A percentile compares a stretch with the other conserved stretches of the same genome.
These are phyloP conservation scores for Nicotiana tabacum DNA, from an alignment of 257 asterid genomes.

Conservation along the genomic window DNA sequence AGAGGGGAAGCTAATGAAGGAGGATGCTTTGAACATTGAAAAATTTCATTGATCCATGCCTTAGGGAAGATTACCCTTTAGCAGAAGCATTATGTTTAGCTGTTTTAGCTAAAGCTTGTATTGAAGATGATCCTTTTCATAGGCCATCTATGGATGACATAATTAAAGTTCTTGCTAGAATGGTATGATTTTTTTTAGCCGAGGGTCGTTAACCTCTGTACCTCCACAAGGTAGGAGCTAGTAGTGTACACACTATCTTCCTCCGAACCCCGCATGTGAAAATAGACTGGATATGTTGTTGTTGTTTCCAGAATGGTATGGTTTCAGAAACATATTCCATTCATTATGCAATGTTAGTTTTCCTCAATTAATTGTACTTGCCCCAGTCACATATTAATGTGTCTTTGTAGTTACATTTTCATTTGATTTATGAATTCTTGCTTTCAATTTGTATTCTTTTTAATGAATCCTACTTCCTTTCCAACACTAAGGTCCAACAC, in stretches of 20 bases:
- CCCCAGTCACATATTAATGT: not conserved
- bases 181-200: conserved; percentile 32
- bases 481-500: no score
- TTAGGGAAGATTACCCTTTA: conserved; percentile 64
- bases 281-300: no score
- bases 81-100: conserved; percentile 73
- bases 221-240: no score
- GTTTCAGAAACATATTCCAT: not conserved
- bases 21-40: conserved; percentile 68
- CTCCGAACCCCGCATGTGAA: accelerated
- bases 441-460: no score
- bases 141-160: conserved; percentile 78
- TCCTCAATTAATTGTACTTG: not conserved
- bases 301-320: no score
- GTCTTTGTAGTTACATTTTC: no score
- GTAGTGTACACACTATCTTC: accelerated
- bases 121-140: conserved; percentile 59
- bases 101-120: conserved; percentile 72
- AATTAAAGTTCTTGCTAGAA: conserved; percentile 68
- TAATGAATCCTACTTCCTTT: no score
- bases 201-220: no score
- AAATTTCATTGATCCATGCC: conserved; percentile 49
- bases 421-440: no score
- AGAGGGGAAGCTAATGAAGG: conserved; percentile 47
- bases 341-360: not conserved